Base-by-base conservation (phyloP, 331 rosid genomes). In the Dryas integrifolia region DNA sequence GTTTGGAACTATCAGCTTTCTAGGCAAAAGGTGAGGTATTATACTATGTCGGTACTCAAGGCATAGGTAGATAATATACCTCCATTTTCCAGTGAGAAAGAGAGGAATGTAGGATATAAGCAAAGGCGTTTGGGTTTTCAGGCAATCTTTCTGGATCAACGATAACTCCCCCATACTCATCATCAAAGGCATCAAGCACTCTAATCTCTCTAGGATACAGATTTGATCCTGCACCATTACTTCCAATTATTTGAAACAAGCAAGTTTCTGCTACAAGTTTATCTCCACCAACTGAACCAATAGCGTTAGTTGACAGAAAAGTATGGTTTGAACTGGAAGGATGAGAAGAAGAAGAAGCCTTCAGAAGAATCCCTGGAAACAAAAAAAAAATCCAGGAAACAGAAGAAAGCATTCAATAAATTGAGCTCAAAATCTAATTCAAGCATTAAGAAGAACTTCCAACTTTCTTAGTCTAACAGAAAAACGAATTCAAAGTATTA, bases 101-200 rank as follows among this genome's bases (percentile, higher is more conserved):
- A 56, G 98, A 91, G 65, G 79, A 84, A 60, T 69, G 86, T 67
- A 94, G 87, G 69, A 81, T 45, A 58, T 74, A 65, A 21, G 85
- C 85, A 78, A 94, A 94, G 39, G 82, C 81, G 26, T 75, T 80
- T 6, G 89, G 81, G 38, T 83, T 74, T 4, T 78, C 43, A 62
- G 98, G 96, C 51, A 94, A 74, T 60, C 80, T 73, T 39, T 82
- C 84, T 18, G 92, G 85, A 84, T 89, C 84, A 80, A 94, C 77
- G 3, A 94, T 72, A 72, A 94, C 84, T 52, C 98, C 97, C 3
- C 92, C 98, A 77, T 94, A 94, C 78, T 88, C 88, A 69, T 94
- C 98, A 82, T 89, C 96, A 74, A 85, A 78, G 10, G 96, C 92
- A 66, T 84, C 87, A 67, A 94, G 95, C 38, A 84, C 57, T 64